phyloP scores from a whole-genome alignment of 2,329 filamentous ascomycete species.

The Gyromitra esculenta region DNA sequence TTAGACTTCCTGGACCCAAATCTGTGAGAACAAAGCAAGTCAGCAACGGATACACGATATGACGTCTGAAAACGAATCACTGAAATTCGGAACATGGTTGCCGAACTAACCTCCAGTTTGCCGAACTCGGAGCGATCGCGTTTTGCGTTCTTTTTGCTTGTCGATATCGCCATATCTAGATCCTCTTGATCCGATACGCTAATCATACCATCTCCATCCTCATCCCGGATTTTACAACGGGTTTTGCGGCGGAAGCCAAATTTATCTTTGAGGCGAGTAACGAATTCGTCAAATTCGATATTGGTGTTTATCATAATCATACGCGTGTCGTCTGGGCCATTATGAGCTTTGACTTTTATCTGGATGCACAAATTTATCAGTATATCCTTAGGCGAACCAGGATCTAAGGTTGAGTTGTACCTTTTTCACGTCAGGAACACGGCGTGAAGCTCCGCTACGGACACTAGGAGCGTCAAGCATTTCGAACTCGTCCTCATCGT shows the following conservation, averaged over 20 bases:
- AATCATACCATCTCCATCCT: constrained; percentile 86
- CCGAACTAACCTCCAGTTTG: constrained; percentile 81
- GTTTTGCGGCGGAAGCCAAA: constrained; percentile 80
- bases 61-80: constrained; percentile 16
- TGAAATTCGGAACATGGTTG: constrained; percentile 17
- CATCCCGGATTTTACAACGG: constrained; percentile 88
- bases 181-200: constrained; percentile 98
- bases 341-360: constrained; percentile 85
- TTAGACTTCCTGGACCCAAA: constrained; percentile 53
- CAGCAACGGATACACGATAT: constrained; percentile 30
- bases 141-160: constrained; percentile 73
- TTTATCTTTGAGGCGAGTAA: constrained; percentile 83
- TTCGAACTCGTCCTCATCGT: constrained; percentile 80
- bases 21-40: constrained; percentile 38
- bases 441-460: constrained; percentile 62
- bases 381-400: neutral
- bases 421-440: constrained; percentile 56
- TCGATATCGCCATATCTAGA: constrained; percentile 83
- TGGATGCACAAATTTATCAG: constrained; percentile 61
- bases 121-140: constrained; percentile 82
- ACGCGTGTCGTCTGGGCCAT: constrained; percentile 83
- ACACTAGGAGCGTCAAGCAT: constrained; percentile 72
- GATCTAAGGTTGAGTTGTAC: constrained; percentile 40
- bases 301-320: constrained; percentile 85
- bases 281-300: constrained; percentile 79